Percentiles rank a stretch among this genome's conserved stretches.
phyloP scores from a whole-genome alignment of 2,329 filamentous ascomycete species.

The Macrophomina pseudophaseolina region DNA sequence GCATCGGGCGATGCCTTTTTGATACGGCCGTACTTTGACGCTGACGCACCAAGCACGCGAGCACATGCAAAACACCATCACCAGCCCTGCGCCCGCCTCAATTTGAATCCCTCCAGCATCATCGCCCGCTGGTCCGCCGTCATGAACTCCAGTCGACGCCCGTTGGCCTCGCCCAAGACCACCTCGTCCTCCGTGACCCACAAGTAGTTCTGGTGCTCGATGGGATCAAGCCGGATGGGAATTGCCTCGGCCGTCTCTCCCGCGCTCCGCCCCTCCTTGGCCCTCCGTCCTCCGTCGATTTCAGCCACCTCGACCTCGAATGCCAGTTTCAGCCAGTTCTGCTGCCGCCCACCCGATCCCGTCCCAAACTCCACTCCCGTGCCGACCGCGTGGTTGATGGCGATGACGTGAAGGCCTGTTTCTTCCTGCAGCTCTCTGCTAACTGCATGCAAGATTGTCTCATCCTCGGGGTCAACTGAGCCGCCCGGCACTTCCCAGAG shows the following conservation, averaged over 20 bases:
- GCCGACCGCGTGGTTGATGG: conserved; percentile 49
- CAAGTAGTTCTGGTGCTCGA: conserved; percentile 48
- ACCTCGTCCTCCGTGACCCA: conserved; percentile 51
- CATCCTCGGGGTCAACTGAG: conserved; percentile 52
- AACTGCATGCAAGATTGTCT: conserved; percentile 54
- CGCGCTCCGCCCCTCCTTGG: conserved; percentile 13
- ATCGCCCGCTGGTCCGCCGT: conserved; percentile 34
- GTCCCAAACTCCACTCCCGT: conserved; percentile 33
- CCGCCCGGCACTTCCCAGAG: conserved; percentile 59
- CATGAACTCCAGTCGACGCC: conserved; percentile 39
- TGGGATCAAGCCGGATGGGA: conserved; percentile 41
- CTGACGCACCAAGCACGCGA: not conserved
- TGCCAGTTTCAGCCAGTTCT: conserved; percentile 44
- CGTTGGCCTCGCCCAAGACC: conserved; percentile 35
- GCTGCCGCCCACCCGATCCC: conserved; percentile 13
- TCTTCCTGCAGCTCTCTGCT: conserved; percentile 60
- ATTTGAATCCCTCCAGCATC: conserved; percentile 42
- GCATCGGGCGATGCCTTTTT: conserved; percentile 10
- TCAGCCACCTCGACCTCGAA: conserved; percentile 42
- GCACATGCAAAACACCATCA: conserved; percentile 16
- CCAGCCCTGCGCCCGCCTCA: conserved; percentile 5
- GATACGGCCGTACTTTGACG: conserved; percentile 10
- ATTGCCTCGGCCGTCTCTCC: conserved; percentile 27
- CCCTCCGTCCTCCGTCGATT: not conserved
- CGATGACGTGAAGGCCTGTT: conserved; percentile 53